phyloP scores from a whole-genome alignment of 441 rosid genomes.

The Codiaeum variegatum region DNA sequence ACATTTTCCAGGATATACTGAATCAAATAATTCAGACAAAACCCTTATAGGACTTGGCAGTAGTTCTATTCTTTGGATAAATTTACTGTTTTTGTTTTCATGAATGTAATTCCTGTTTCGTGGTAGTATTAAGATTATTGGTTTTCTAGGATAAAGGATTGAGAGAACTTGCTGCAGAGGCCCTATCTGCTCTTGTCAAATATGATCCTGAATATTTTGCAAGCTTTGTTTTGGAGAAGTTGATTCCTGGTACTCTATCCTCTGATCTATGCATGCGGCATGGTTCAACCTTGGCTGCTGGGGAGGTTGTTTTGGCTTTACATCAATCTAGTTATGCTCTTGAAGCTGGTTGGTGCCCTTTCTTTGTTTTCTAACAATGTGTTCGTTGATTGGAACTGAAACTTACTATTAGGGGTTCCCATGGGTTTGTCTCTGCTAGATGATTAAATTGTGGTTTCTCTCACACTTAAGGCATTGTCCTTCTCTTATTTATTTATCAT shows the following conservation, averaged over 20 bases:
- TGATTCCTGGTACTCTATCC: constrained; percentile 79
- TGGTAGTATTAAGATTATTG: constrained; percentile 19
- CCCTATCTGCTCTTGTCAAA: constrained; percentile 85
- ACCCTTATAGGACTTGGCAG: neutral
- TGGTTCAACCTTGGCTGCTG: constrained; percentile 88
- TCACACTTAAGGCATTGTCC: neutral
- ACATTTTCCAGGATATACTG: neutral
- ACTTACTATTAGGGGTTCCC: neutral
- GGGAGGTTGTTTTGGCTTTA: constrained; percentile 76
- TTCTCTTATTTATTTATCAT: neutral
- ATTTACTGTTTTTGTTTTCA: neutral
- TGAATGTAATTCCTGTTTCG: constrained; percentile 7
- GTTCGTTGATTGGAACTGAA: constrained; percentile 4
- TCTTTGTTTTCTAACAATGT: neutral
- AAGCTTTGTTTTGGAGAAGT: constrained; percentile 59
- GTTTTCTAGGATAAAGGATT: constrained; percentile 74
- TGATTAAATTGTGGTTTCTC: neutral
- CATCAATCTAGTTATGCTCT: constrained; percentile 50
- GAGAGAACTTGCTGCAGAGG: constrained; percentile 87
- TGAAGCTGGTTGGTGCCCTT: constrained; percentile 53
- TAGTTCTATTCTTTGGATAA: neutral
- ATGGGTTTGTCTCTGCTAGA: neutral
- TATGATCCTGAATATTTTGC: constrained; percentile 73
- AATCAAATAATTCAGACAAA: neutral
- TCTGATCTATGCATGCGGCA: constrained; percentile 89